phyloP scores from a whole-genome alignment of 2,329 filamentous ascomycete genomes.

The Stagonosporopsis cucurbitacearum region DNA sequence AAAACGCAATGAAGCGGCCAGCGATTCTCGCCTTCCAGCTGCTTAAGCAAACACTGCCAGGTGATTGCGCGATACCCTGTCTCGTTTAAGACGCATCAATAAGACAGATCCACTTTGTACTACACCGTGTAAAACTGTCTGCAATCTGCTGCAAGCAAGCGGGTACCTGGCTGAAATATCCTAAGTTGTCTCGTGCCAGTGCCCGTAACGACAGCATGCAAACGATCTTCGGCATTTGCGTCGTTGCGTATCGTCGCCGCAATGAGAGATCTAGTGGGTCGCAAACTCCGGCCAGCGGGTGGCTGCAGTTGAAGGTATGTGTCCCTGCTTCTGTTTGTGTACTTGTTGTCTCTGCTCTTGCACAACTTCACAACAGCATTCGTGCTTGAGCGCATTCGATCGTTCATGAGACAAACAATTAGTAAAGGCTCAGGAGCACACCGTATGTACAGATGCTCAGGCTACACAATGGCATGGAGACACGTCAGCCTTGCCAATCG shows the following conservation, averaged over 20 bases:
- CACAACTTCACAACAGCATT: conserved; percentile 1
- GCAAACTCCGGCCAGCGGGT: conserved; percentile 16
- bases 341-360: conserved; percentile 23
- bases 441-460: background rate
- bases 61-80: conserved; percentile 28
- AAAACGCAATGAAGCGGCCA: conserved; percentile 32
- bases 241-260: conserved; percentile 12
- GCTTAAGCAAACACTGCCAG: conserved; percentile 29
- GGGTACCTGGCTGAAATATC: conserved; percentile 3
- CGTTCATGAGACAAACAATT: background rate
- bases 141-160: conserved; percentile 4
- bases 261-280: conserved; percentile 7
- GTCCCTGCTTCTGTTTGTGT: conserved; percentile 29
- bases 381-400: background rate
- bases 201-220: conserved; percentile 24
- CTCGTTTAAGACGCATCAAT: conserved; percentile 14
- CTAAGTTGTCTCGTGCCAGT: conserved; percentile 19
- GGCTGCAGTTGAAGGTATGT: conserved; percentile 37
- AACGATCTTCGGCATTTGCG: conserved; percentile 1
- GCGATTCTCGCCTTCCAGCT: conserved; percentile 33
- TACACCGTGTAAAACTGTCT: conserved; percentile 10
- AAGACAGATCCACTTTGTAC: conserved; percentile 20
- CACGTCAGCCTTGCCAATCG: background rate
- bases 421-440: background rate
- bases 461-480: background rate